Conservation (phyloP, 441 rosid genomes). For the Erodium moschatum region DNA sequence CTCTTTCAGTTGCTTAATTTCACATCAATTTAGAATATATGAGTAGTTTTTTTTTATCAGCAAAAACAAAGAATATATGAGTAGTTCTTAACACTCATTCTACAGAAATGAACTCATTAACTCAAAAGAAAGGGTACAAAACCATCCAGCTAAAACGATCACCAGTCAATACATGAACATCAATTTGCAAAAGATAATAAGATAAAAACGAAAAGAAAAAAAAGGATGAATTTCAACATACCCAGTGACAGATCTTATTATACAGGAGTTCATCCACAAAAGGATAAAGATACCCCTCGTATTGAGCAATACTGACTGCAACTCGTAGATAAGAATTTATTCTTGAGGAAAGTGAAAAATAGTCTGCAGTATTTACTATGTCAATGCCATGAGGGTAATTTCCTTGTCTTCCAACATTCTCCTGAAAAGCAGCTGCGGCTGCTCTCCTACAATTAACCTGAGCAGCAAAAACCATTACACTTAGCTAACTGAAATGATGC, state of each 20-base stretch:
- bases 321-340: constrained; percentile 70
- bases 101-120: background rate
- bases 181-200: constrained; percentile 1
- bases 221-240: constrained; percentile 30
- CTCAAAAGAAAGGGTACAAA: background rate
- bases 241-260: constrained; percentile 93
- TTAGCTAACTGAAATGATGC: constrained; percentile 11
- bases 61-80: too few relatives aligned
- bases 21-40: background rate
- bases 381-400: constrained; percentile 93
- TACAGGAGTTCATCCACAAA: constrained; percentile 75
- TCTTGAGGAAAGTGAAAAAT: constrained; percentile 91
- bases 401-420: constrained; percentile 97
- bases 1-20: background rate
- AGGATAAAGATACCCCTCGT: constrained; percentile 74
- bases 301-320: constrained; percentile 67
- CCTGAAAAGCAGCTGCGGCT: constrained; percentile 97
- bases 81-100: background rate
- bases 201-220: background rate
- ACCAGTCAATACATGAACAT: constrained; percentile 8
- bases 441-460: constrained; percentile 99
- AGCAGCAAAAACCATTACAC: constrained; percentile 19
- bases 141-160: background rate
- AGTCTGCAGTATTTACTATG: constrained; percentile 85
- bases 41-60: background rate